Percentiles rank a stretch among this genome's conserved stretches.
phyloP scores from a whole-genome alignment of 2,329 filamentous ascomycete species.

The Colletotrichum agaves region DNA sequence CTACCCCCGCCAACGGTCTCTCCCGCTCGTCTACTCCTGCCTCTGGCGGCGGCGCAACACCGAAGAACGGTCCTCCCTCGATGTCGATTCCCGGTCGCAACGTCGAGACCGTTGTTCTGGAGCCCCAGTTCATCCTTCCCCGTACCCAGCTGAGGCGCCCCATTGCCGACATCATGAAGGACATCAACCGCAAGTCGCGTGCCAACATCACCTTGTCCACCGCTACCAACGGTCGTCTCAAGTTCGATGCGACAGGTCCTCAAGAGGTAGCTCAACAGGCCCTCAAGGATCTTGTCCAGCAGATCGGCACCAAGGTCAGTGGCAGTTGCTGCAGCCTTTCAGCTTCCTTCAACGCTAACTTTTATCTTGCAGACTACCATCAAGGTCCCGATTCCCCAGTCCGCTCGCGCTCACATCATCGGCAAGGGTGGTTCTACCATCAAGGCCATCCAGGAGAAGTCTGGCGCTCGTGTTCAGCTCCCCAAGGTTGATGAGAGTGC shows the following conservation, averaged over 20 bases:
- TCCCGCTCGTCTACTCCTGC: constrained; percentile 72
- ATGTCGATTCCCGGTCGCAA: constrained; percentile 86
- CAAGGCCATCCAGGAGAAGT: constrained; percentile 88
- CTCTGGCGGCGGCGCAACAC: constrained; percentile 67
- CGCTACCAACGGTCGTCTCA: constrained; percentile 76
- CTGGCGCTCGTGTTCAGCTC: constrained; percentile 89
- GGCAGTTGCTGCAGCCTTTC: not conserved
- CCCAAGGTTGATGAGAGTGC: constrained; percentile 78
- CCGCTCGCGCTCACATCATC: constrained; percentile 89
- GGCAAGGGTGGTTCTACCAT: constrained; percentile 91
- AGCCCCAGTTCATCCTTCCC: constrained; percentile 80
- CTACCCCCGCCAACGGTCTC: constrained; percentile 62
- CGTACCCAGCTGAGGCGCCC: constrained; percentile 85
- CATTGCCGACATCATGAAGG: constrained; percentile 84
- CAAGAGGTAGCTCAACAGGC: constrained; percentile 87
- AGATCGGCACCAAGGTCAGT: constrained; percentile 85
- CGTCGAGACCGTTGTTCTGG: constrained; percentile 79
- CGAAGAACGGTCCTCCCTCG: constrained; percentile 58
- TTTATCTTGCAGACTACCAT: constrained; percentile 59
- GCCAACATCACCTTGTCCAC: constrained; percentile 83
- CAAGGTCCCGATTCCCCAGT: constrained; percentile 83
- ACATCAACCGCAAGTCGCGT: constrained; percentile 92
- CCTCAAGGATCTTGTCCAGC: constrained; percentile 86
- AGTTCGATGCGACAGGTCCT: constrained; percentile 87
- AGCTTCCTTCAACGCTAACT: constrained; percentile 5